Conservation (phyloP, 345 rosid species). For the Brassica carinata region DNA sequence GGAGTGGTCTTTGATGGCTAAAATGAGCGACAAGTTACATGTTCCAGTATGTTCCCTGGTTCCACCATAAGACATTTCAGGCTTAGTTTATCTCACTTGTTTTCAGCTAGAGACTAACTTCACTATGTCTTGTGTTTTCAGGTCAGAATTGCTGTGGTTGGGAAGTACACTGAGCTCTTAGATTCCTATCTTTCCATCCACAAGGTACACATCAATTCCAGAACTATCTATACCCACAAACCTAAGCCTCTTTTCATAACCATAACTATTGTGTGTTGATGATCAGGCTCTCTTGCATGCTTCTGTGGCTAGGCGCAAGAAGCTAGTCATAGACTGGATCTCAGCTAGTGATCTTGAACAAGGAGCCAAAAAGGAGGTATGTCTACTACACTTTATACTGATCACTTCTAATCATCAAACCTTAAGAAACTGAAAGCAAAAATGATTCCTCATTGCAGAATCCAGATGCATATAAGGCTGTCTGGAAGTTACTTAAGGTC, state of each 20-base stretch:
- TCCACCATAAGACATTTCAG: slow-evolving; percentile 1
- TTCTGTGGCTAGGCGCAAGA: slow-evolving; percentile 70
- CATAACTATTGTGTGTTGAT: slow-evolving; percentile 19
- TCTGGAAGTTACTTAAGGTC: slow-evolving; percentile 83
- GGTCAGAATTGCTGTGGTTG: slow-evolving; percentile 96
- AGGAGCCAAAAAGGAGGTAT: slow-evolving; percentile 57
- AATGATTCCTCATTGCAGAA: slow-evolving; percentile 51
- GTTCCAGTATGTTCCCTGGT: slow-evolving; percentile 58
- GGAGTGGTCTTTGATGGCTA: slow-evolving; percentile 78
- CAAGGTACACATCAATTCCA: slow-evolving; percentile 50
- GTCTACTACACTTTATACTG: slow-evolving; percentile 17
- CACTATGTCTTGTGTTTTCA: slow-evolving; percentile 34
- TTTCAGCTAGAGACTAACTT: slow-evolving; percentile 33
- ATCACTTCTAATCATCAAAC: neutral
- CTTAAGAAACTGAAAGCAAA: slow-evolving; percentile 27
- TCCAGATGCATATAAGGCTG: slow-evolving; percentile 70
- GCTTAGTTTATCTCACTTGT: slow-evolving; percentile 13
- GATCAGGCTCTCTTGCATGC: slow-evolving; percentile 96
- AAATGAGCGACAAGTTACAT: slow-evolving; percentile 62
- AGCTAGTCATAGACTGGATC: slow-evolving; percentile 84
- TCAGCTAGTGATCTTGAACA: slow-evolving; percentile 90
- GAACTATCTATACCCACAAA: neutral
- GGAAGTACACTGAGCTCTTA: slow-evolving; percentile 87
- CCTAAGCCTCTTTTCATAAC: neutral
- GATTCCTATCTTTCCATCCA: slow-evolving; percentile 90